Evolutionary conservation across 2,329 filamentous ascomycete genomes (phyloP).

Genomic region (Penicillium aurantiogriseum): DNA sequence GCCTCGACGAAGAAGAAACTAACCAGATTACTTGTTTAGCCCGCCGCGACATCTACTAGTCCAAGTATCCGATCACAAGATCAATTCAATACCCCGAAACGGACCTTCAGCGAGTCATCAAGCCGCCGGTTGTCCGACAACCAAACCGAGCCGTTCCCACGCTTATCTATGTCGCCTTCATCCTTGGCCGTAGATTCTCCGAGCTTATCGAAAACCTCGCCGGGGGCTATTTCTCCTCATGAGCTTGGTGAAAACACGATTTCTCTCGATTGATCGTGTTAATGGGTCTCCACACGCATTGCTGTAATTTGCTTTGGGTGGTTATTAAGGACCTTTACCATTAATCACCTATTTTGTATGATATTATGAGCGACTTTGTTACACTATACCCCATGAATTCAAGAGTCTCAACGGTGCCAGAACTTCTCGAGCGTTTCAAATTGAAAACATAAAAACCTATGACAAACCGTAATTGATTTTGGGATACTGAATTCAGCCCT

Average conservation of each 20-base stretch:
- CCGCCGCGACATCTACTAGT: background rate
- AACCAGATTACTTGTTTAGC: conserved; percentile 9
- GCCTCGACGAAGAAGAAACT: background rate
- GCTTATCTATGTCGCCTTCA: conserved; percentile 20
- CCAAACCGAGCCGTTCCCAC: conserved; percentile 37
- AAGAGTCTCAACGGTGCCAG: conserved; percentile 1
- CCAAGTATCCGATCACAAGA: conserved; percentile 11
- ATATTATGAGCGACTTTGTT: conserved; percentile 9
- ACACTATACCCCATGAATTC: conserved; percentile 9
- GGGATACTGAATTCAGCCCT: too few species aligned
- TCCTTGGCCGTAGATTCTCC: conserved; percentile 8
- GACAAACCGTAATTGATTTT: background rate
- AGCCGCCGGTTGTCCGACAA: conserved; percentile 16
- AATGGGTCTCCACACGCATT: background rate
- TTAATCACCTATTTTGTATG: conserved; percentile 5
- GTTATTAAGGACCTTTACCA: background rate
- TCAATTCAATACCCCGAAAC: conserved; percentile 1
- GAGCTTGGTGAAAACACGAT: background rate
- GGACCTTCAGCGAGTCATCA: conserved; percentile 15
- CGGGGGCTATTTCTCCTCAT: conserved; percentile 11
- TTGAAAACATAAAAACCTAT: background rate
- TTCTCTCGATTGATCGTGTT: background rate
- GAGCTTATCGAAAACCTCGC: conserved; percentile 4
- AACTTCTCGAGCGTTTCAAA: background rate
- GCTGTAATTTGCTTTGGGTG: background rate